Percentiles rank a stretch among this genome's conserved stretches.
Evolutionary conservation across 2,329 filamentous ascomycete species (phyloP).

Genomic region (Phialocephala subalpina): DNA sequence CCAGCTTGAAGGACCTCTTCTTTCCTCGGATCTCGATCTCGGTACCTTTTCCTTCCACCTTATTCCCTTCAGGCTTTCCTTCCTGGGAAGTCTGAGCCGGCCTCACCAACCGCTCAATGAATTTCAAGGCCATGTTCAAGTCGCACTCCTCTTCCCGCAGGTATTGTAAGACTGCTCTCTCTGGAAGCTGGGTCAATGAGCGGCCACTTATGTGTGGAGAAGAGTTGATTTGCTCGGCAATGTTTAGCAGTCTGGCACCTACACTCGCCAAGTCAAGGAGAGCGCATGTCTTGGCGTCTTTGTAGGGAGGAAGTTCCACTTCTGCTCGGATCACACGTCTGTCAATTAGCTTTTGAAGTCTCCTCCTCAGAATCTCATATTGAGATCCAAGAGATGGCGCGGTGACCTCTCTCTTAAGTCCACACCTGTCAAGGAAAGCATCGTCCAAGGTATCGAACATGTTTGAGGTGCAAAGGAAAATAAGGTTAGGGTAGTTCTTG

Average conservation of each 20-base stretch:
- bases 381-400: slow-evolving; percentile 34
- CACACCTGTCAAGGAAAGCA: slow-evolving; percentile 43
- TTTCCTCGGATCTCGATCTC: slow-evolving; percentile 15
- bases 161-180: slow-evolving; percentile 37
- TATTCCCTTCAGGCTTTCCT: neutral
- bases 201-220: slow-evolving; percentile 35
- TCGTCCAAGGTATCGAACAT: slow-evolving; percentile 39
- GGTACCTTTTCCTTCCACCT: neutral
- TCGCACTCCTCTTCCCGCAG: slow-evolving; percentile 34
- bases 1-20: slow-evolving; percentile 11
- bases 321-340: slow-evolving; percentile 31
- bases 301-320: slow-evolving; percentile 31
- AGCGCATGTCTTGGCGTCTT: slow-evolving; percentile 30
- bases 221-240: slow-evolving; percentile 32
- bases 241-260: slow-evolving; percentile 31
- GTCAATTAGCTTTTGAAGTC: slow-evolving; percentile 36
- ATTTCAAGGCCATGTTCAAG: slow-evolving; percentile 32
- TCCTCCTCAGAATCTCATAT: slow-evolving; percentile 41
- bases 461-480: slow-evolving; percentile 44
- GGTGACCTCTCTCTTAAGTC: slow-evolving; percentile 33
- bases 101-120: slow-evolving; percentile 29
- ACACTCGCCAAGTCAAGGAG: neutral
- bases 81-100: neutral
- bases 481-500: slow-evolving; percentile 35
- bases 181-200: slow-evolving; percentile 38